phyloP scores from a whole-genome alignment of 2,329 filamentous ascomycete species.

The Calcarisporium arbuscula region DNA sequence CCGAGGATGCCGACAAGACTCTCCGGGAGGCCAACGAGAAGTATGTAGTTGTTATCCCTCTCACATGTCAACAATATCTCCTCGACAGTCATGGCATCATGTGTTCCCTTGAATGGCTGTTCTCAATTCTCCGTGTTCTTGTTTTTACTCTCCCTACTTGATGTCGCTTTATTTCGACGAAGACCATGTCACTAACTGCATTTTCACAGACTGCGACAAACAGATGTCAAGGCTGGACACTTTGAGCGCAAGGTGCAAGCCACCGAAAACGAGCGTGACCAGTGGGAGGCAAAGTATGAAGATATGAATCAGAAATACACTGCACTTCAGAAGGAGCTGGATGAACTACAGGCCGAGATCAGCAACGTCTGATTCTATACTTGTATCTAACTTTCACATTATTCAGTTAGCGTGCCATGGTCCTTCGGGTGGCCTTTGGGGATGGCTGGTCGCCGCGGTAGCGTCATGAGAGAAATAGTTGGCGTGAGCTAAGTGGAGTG shows the following conservation, averaged over 20 bases:
- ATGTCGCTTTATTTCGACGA: too few relatives aligned
- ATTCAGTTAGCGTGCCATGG: neutral
- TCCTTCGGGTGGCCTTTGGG: neutral
- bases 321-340: conserved; percentile 78
- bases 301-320: conserved; percentile 91
- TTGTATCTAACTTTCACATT: conserved; percentile 5
- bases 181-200: too few relatives aligned
- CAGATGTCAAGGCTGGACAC: conserved; percentile 98
- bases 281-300: conserved; percentile 97
- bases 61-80: too few relatives aligned
- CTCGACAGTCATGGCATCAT: neutral
- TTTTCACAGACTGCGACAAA: conserved; percentile 80
- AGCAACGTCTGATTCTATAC: conserved; percentile 69
- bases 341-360: conserved; percentile 86
- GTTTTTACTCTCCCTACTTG: too few relatives aligned
- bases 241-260: conserved; percentile 99
- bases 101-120: too few relatives aligned
- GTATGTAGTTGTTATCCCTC: conserved; percentile 49
- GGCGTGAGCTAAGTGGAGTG: conserved; percentile 20
- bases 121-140: too few relatives aligned
- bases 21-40: conserved; percentile 97
- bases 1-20: conserved; percentile 92
- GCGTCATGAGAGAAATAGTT: conserved; percentile 17
- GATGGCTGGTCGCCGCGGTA: conserved; percentile 8
- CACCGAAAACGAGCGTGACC: conserved; percentile 82